These are phyloP conservation scores for Colletotrichum aenigma DNA, from an alignment of 2,329 filamentous ascomycete genomes.

Conservation along the genomic window DNA sequence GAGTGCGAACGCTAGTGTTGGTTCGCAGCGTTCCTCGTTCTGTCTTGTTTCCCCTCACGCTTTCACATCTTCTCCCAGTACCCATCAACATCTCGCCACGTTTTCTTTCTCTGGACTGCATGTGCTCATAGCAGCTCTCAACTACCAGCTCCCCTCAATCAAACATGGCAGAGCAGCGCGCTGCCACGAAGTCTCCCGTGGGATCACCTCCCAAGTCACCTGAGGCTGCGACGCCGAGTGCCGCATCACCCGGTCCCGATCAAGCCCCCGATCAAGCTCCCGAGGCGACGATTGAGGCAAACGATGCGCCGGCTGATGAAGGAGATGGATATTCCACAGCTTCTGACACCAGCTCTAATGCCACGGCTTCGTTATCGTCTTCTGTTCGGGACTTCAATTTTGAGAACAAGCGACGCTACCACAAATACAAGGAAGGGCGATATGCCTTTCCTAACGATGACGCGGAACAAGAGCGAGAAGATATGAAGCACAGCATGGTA, in stretches of 20 bases:
- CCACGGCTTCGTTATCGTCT: slow-evolving; percentile 24
- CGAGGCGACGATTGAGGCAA: not conserved
- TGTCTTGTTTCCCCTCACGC: not conserved
- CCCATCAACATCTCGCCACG: not conserved
- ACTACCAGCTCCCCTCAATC: not conserved
- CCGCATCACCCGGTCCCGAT: not conserved
- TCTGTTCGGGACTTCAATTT: slow-evolving; percentile 43
- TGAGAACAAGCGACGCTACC: slow-evolving; percentile 46
- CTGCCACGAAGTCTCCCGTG: not conserved
- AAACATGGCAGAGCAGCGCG: not conserved
- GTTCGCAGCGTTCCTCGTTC: not conserved
- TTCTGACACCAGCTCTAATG: not conserved
- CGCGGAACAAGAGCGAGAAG: slow-evolving; percentile 46
- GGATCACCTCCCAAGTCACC: not conserved
- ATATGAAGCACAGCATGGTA: slow-evolving; percentile 34
- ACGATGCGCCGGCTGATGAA: not conserved
- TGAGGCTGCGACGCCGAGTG: not conserved
- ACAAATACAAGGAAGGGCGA: slow-evolving; percentile 42
- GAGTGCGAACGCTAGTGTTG: not conserved
- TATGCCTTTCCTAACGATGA: slow-evolving; percentile 47
- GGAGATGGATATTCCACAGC: not conserved
- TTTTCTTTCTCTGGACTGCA: not conserved
- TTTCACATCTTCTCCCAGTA: not conserved
- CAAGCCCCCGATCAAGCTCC: not conserved
- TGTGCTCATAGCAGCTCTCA: not conserved